Base-by-base conservation (phyloP, 352 stramenopile genomes). In the Phytophthora multivora region DNA sequence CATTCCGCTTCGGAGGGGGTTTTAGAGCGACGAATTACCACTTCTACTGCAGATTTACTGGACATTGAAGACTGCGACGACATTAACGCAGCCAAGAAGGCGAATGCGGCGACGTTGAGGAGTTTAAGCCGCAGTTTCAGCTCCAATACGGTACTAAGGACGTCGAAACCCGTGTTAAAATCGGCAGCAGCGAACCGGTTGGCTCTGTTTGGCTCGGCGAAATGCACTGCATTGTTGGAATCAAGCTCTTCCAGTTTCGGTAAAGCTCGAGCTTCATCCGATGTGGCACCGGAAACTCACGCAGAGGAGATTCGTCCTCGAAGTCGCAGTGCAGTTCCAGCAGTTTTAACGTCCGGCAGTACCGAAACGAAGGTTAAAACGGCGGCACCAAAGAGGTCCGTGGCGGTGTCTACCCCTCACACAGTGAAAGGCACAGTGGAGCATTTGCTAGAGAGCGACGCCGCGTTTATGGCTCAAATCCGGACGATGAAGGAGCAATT, bases 381-480 rank as follows among this genome's bases (percentile, higher is more conserved):
- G 1, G 8, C 15, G 30, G 2, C 33, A 23, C n/a, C 25, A 11
- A 79, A 71, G 51, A 65, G 59, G n/a, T 42, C 42, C 38, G 21
- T 59, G 11, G 31, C 13, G 1, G 23, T n/a, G 21, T 18, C n/a
- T 42, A 33, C 51, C 3, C 3, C 45, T 1, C 38, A 53, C 5
- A 21, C 56, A 38, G 51, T 57, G 16, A 89, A 86, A 67, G 73
- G 70, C 1, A 66, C 71, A 2, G 79, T 93, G 9, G 83, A 93
- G 63, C 75, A 85, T 26, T 56, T 93, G 38, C 69, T 93, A 4
- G 81, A 88, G 51, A 88, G 72, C 40, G 83, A 93, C 36, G 77
- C 81, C 0, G 53, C 80, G 1, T 93, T 83, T 52, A 77, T 88
- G 61, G 56, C 76, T 2, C 77, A 90, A 59, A 81, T 93, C 28